phyloP scores from a whole-genome alignment of 1,284 basidiomycete species.

The Leccinum subrobustum region DNA sequence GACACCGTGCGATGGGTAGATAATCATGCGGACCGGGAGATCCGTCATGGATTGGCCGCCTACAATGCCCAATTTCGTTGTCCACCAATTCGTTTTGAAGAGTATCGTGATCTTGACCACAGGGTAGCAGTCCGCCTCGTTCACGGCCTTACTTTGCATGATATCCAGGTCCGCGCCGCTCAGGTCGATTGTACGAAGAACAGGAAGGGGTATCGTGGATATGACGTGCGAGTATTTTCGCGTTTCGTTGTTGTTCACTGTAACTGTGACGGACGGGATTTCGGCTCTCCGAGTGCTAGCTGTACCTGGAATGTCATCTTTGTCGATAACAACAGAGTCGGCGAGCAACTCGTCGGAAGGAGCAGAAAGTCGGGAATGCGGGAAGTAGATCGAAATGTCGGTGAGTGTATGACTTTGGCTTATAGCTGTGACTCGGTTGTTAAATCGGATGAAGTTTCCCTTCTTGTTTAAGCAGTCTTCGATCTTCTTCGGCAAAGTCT shows the following conservation, averaged over 20 bases:
- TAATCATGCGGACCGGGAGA: constrained; percentile 33
- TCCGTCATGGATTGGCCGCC: constrained; percentile 39
- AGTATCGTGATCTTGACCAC: constrained; percentile 33
- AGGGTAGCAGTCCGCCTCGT: not conserved
- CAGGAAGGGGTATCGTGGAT: constrained; percentile 18
- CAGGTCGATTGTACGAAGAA: constrained; percentile 18
- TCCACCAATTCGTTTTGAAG: constrained; percentile 38
- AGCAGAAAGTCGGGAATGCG: not conserved
- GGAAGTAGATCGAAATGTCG: not conserved
- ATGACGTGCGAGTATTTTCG: constrained; percentile 16
- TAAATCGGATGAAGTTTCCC: constrained; percentile 1
- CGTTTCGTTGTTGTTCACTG: not conserved
- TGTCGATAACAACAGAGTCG: not conserved
- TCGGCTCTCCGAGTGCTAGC: not conserved
- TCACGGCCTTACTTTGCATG: constrained; percentile 18
- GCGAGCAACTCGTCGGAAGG: not conserved
- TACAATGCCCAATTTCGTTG: constrained; percentile 17
- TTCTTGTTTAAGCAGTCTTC: constrained; percentile 5
- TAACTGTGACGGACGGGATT: constrained; percentile 2
- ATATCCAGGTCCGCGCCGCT: constrained; percentile 7
- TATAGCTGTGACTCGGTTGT: constrained; percentile 13
- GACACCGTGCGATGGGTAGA: constrained; percentile 38
- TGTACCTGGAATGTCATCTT: not conserved
- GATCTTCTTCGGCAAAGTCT: constrained; percentile 10
- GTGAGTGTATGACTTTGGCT: not conserved